phyloP scores from a whole-genome alignment of 345 rosid species.

The Rhizophora apiculata region DNA sequence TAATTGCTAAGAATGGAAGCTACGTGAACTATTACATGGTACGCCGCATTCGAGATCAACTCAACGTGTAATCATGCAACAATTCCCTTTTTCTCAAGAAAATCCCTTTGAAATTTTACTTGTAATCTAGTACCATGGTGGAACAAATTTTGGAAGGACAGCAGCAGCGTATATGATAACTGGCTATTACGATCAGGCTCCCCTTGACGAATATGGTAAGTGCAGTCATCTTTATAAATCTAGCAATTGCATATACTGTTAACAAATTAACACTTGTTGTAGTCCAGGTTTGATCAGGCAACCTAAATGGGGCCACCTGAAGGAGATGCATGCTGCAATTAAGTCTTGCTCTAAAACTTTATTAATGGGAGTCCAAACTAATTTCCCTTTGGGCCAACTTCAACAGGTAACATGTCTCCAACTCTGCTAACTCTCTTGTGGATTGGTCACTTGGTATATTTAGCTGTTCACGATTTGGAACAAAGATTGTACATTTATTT shows the following conservation, averaged over 20 bases:
- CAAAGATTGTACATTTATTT: neutral
- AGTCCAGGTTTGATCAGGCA: constrained; percentile 58
- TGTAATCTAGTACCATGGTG: constrained; percentile 66
- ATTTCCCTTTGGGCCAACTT: constrained; percentile 39
- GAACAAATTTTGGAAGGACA: constrained; percentile 76
- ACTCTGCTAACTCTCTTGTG: neutral
- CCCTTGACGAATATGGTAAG: constrained; percentile 81
- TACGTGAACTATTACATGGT: constrained; percentile 91
- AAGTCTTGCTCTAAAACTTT: constrained; percentile 55
- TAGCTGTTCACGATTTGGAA: neutral
- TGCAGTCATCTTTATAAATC: neutral
- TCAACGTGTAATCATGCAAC: no score
- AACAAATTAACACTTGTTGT: neutral
- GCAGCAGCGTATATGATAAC: constrained; percentile 53
- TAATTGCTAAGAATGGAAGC: constrained; percentile 79
- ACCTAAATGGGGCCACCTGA: constrained; percentile 85
- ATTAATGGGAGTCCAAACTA: constrained; percentile 43
- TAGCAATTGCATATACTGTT: neutral
- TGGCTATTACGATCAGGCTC: constrained; percentile 80
- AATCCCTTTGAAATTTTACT: no score
- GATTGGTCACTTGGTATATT: neutral
- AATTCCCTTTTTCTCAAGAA: no score
- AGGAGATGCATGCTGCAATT: constrained; percentile 61
- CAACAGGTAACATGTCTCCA: constrained; percentile 43
- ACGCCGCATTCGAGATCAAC: neutral